Evolutionary conservation across 2,329 filamentous ascomycete species (phyloP).

Genomic region (Ophiocordyceps polyrhachis-furcata): DNA sequence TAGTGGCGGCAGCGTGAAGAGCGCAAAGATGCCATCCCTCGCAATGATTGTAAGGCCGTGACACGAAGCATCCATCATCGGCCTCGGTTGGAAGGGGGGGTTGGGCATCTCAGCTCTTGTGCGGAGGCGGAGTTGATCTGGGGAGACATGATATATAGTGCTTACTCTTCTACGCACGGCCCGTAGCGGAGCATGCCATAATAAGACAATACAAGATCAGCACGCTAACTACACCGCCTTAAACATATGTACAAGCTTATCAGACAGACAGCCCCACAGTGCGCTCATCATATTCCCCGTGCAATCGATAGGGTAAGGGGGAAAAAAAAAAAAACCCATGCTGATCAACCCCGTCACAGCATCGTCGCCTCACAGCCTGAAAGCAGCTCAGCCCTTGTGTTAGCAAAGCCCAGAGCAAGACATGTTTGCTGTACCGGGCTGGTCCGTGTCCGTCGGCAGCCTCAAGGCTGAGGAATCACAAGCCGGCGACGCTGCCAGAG

Average conservation of each 20-base stretch:
- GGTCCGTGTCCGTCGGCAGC: slow-evolving; percentile 57
- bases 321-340: no score
- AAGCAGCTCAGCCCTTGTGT: background rate
- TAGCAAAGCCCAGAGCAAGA: background rate
- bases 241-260: no score
- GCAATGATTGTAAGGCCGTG: background rate
- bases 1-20: background rate
- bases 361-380: background rate
- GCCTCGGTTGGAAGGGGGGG: background rate
- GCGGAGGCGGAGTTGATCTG: no score
- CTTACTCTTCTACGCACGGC: no score
- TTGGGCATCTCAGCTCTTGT: no score
- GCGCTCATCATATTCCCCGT: no score
- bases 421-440: slow-evolving; percentile 91
- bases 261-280: no score
- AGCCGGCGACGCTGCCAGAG: slow-evolving; percentile 22
- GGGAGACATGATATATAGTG: no score
- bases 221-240: no score
- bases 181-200: no score
- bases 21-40: background rate
- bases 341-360: background rate
- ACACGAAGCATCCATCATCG: background rate
- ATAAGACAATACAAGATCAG: no score
- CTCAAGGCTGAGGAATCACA: slow-evolving; percentile 48
- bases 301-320: no score